These are phyloP conservation scores for Kwoniella dejecticola DNA, from an alignment of 768 basidiomycete species.

Conservation along the genomic window DNA sequence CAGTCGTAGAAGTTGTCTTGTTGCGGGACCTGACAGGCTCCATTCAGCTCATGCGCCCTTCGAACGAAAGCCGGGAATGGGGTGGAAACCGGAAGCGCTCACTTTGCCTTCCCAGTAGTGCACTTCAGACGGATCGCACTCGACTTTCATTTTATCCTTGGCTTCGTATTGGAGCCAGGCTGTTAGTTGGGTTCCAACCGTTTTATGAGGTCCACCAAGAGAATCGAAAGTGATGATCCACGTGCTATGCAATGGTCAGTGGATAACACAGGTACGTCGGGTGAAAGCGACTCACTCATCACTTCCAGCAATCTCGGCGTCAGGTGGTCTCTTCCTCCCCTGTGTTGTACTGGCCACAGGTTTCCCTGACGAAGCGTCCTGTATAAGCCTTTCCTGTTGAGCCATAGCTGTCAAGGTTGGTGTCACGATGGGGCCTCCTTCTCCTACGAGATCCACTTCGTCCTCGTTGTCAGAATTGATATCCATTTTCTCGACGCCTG, in stretches of 20 bases:
- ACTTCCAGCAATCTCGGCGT: slow-evolving; percentile 7
- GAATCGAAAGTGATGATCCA: slow-evolving; percentile 90
- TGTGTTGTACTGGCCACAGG: background rate
- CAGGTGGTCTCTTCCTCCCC: slow-evolving; percentile 3
- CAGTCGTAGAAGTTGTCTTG: slow-evolving; percentile 93
- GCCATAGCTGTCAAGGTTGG: slow-evolving; percentile 10
- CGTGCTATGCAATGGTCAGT: slow-evolving; percentile 16
- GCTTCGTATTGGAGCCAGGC: slow-evolving; percentile 78
- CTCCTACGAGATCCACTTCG: slow-evolving; percentile 1
- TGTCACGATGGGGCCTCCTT: slow-evolving; percentile 9
- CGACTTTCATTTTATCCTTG: slow-evolving; percentile 64
- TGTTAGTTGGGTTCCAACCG: slow-evolving; percentile 65
- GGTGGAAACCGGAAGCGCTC: slow-evolving; percentile 27
- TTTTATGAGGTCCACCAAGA: slow-evolving; percentile 70
- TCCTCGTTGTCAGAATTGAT: slow-evolving; percentile 7
- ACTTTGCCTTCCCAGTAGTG: slow-evolving; percentile 64
- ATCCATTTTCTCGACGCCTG: slow-evolving; percentile 13
- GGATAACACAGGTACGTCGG: background rate
- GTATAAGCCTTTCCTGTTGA: background rate
- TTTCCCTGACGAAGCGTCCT: background rate
- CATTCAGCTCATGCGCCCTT: too few relatives aligned
- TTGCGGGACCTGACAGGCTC: slow-evolving; percentile 68
- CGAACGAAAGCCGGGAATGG: too few relatives aligned
- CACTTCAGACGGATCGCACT: slow-evolving; percentile 56
- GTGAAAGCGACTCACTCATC: slow-evolving; percentile 11